Base-by-base conservation (phyloP, 2,329 filamentous ascomycete genomes). In the Fusarium buxicola region DNA sequence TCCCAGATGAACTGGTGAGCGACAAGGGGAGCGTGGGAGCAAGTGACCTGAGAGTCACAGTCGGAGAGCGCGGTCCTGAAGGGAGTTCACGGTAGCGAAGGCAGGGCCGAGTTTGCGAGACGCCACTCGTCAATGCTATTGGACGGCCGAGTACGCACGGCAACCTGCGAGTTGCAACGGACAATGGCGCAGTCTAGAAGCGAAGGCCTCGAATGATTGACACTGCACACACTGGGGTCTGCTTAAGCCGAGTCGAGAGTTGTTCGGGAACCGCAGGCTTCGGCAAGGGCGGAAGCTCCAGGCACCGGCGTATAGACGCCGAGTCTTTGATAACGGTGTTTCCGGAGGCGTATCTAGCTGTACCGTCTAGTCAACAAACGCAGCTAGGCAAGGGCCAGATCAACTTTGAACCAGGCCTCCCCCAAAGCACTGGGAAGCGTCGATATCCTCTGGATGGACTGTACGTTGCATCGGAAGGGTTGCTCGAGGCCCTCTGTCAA, bases 301-400 rank as follows among this genome's bases (percentile, higher is more conserved):
- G 46, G 58, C 47, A 63, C 55, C 47, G 52, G 55, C 31, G 62
- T 58, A 63, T 58, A 32, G 50, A 36, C 28, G 35, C 50, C 34
- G 28, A 60, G 60, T 24, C 43, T 43, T 53, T 18, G 35, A 59
- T n/a, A 63, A 55, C 48, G 60, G 48, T 38, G 21, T 65, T 65
- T 54, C 61, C 44, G 61, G 36, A 15, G 53, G 52, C 32, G 39
- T 44, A 46, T 30, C 39, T 32, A 13, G 13, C 30, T n/a, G 43
- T 12, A 24, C 44, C 35, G 30, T 36, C 41, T 24, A 46, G 27
- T 28, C n/a, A 21, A n/a, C 15, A 32, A 43, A 24, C 27, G 2
- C 12, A 36, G 35, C 30, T 32, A 21, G 21, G 9, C 11, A 9
- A 32, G 27, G 27, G 18, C 24, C 36, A 28, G 15, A n/a, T 16